Percentiles rank a stretch among this genome's conserved stretches.
Evolutionary conservation across 257 asterid genomes (phyloP).

Genomic region (Solanum pimpinellifolium): DNA sequence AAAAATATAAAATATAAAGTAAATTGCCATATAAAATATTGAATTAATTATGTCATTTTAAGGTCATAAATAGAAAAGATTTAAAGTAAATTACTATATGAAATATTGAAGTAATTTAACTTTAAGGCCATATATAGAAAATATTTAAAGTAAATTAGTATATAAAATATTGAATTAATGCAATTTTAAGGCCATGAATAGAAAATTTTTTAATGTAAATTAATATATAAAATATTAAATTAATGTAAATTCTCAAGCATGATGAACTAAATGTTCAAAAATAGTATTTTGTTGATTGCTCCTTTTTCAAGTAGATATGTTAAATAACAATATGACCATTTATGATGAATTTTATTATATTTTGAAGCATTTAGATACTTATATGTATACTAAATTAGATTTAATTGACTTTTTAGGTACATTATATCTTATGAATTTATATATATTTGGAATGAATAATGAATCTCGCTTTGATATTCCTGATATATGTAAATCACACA

Average conservation of each 20-base stretch:
- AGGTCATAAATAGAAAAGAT: too few relatives aligned
- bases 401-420: too few relatives aligned
- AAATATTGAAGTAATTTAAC: too few relatives aligned
- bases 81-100: not conserved
- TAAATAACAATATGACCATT: too few relatives aligned
- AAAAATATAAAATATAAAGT: not conserved
- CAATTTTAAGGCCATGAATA: not conserved
- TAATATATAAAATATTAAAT: too few relatives aligned
- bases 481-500: not conserved
- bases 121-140: not conserved
- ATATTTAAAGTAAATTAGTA: too few relatives aligned
- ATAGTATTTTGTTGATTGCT: not conserved
- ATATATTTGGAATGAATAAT: too few relatives aligned
- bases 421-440: too few relatives aligned
- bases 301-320: not conserved
- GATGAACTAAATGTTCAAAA: not conserved
- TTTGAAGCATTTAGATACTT: not conserved
- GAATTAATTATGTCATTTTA: too few relatives aligned
- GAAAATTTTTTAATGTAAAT: not conserved
- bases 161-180: not conserved
- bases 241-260: not conserved
- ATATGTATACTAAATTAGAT: not conserved
- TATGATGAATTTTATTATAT: too few relatives aligned
- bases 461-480: not conserved
- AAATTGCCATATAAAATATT: too few relatives aligned